Evolutionary conservation across 140 eudicot species (phyloP).

Genomic region (Ambrosia hybrid): DNA sequence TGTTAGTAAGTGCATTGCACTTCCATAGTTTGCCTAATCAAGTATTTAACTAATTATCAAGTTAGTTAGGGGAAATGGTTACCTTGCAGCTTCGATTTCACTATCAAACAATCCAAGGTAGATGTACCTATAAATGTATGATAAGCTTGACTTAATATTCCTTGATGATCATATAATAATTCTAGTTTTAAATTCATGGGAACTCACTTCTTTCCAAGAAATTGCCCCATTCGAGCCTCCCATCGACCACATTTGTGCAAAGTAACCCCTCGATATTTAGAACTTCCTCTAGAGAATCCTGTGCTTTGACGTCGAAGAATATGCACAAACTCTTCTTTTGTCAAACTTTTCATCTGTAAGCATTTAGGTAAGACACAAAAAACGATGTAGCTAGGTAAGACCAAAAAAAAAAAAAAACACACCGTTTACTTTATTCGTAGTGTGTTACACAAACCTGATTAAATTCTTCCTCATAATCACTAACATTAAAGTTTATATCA

Average conservation of each 20-base stretch:
- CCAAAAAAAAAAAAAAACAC: not conserved
- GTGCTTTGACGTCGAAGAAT: conserved; percentile 96
- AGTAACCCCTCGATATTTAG: conserved; percentile 90
- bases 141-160: not conserved
- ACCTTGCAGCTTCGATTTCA: conserved; percentile 97
- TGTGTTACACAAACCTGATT: conserved; percentile 53
- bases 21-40: not conserved
- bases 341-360: conserved; percentile 61
- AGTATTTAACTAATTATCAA: not conserved
- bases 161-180: not conserved
- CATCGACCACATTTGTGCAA: conserved; percentile 96
- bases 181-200: not conserved
- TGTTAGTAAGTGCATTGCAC: not conserved
- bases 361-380: not conserved
- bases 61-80: not conserved
- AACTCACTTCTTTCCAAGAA: conserved; percentile 84
- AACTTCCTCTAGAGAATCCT: conserved; percentile 89
- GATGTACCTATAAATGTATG: conserved; percentile 54
- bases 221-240: conserved; percentile 99
- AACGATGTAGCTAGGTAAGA: not conserved
- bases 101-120: conserved; percentile 89
- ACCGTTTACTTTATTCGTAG: not conserved
- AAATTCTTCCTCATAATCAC: conserved; percentile 74
- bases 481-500: conserved; percentile 69
- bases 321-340: conserved; percentile 93